Conservation (phyloP, 2,329 filamentous ascomycete species). For the Pestalotiopsis sp. region DNA sequence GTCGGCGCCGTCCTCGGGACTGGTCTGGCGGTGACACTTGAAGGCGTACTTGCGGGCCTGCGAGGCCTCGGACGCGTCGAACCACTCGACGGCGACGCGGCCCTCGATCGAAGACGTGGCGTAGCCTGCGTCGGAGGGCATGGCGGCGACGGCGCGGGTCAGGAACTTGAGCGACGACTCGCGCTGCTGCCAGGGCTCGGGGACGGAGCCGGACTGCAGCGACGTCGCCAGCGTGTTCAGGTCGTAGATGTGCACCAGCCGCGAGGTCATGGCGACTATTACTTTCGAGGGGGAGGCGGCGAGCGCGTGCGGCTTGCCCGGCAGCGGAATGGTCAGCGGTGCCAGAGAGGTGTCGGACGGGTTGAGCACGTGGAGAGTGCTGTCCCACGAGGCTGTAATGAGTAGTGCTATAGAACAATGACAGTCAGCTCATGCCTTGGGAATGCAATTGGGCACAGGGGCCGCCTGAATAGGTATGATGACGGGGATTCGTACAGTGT, state of each 20-base stretch:
- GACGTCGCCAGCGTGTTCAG: constrained; percentile 67
- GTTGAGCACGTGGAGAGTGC: constrained; percentile 83
- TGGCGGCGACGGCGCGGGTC: constrained; percentile 89
- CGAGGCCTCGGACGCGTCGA: constrained; percentile 84
- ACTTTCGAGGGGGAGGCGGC: constrained; percentile 78
- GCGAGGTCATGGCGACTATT: constrained; percentile 93
- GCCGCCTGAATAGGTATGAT: background rate
- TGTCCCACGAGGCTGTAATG: constrained; percentile 92
- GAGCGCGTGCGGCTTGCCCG: constrained; percentile 87
- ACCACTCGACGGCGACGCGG: constrained; percentile 96
- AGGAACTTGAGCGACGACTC: constrained; percentile 97
- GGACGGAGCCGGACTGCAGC: constrained; percentile 50
- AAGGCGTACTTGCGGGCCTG: constrained; percentile 97
- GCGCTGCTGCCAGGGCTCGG: constrained; percentile 85
- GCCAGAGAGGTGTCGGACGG: constrained; percentile 52
- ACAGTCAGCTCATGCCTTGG: too few relatives aligned
- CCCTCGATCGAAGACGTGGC: constrained; percentile 93
- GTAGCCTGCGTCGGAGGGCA: constrained; percentile 96
- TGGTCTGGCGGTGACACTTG: constrained; percentile 90
- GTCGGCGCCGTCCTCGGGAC: constrained; percentile 64
- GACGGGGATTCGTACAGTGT: constrained; percentile 53
- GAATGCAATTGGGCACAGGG: background rate
- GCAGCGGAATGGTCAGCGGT: constrained; percentile 71
- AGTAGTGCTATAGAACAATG: constrained; percentile 60
- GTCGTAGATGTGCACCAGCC: constrained; percentile 94